Evolutionary conservation across 1,284 basidiomycete species (phyloP).

Genomic region (Lignosus rhinocerotis): DNA sequence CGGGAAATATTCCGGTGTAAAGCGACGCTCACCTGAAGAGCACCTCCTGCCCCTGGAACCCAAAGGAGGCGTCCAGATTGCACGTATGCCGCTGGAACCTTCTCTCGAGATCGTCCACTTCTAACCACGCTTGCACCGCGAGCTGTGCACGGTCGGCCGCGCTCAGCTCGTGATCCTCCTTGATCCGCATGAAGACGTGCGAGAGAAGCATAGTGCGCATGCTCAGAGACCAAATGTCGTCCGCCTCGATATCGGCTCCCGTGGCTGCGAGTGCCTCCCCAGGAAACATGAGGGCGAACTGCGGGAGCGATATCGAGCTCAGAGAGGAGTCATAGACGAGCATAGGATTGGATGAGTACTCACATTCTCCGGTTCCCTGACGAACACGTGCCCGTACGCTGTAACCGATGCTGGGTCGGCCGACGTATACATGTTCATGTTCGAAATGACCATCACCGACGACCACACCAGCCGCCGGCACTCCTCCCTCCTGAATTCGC

Average conservation of each 20-base stretch:
- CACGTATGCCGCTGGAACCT: constrained; percentile 65
- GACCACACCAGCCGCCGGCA: constrained; percentile 72
- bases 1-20: background rate
- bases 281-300: constrained; percentile 70
- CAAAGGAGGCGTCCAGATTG: constrained; percentile 57
- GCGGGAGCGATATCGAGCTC: background rate
- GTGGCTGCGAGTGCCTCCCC: constrained; percentile 50
- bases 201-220: constrained; percentile 68
- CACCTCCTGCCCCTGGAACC: constrained; percentile 68
- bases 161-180: constrained; percentile 39
- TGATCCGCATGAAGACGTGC: constrained; percentile 64
- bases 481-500: constrained; percentile 66
- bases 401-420: constrained; percentile 42
- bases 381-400: constrained; percentile 49
- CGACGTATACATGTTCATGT: constrained; percentile 57
- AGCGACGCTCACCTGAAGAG: constrained; percentile 62
- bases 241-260: constrained; percentile 38
- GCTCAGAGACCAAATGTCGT: constrained; percentile 70
- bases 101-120: constrained; percentile 63
- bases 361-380: constrained; percentile 68
- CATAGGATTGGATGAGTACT: constrained; percentile 27
- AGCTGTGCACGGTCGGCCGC: constrained; percentile 58
- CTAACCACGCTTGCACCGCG: constrained; percentile 66
- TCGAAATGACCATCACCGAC: constrained; percentile 58
- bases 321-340: background rate